Conservation (phyloP, 805 yeast genomes). For the Teunomyces kruisii region DNA sequence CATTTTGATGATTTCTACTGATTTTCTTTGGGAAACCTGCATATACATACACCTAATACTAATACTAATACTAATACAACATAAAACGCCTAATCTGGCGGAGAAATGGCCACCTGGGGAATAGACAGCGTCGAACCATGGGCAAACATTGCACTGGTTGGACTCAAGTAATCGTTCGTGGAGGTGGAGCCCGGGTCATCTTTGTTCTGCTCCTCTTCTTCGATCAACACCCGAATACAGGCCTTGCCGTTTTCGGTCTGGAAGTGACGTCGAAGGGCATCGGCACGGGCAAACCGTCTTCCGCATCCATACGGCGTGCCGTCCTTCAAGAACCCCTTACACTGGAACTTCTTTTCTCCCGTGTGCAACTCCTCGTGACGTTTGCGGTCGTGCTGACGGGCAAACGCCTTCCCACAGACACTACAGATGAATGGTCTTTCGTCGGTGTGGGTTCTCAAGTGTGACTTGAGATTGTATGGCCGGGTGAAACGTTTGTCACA, state of each 20-base stretch:
- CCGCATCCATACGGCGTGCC: constrained; percentile 46
- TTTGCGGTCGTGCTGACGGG: constrained; percentile 46
- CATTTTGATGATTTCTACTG: no score
- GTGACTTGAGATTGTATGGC: constrained; percentile 90
- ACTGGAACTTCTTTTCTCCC: constrained; percentile 73
- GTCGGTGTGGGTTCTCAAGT: constrained; percentile 84
- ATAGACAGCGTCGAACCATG: not conserved
- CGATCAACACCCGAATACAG: constrained; percentile 40
- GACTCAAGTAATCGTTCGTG: constrained; percentile 16
- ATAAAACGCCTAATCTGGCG: constrained; percentile 29
- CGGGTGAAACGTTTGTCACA: constrained; percentile 89
- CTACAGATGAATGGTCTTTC: constrained; percentile 76
- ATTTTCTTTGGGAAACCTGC: not conserved
- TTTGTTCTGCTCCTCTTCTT: constrained; percentile 36
- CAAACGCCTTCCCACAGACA: constrained; percentile 75
- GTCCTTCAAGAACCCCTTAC: constrained; percentile 57
- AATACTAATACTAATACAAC: not conserved
- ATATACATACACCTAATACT: not conserved
- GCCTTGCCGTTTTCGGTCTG: constrained; percentile 48
- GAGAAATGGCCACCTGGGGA: constrained; percentile 41
- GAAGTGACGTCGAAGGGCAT: constrained; percentile 45
- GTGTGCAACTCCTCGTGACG: constrained; percentile 59
- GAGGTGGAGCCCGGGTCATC: constrained; percentile 4
- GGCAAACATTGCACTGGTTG: constrained; percentile 11
- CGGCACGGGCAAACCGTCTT: constrained; percentile 46